These are phyloP conservation scores for Epichloe amarillans DNA, from an alignment of 2,329 filamentous ascomycete species.

Conservation along the genomic window DNA sequence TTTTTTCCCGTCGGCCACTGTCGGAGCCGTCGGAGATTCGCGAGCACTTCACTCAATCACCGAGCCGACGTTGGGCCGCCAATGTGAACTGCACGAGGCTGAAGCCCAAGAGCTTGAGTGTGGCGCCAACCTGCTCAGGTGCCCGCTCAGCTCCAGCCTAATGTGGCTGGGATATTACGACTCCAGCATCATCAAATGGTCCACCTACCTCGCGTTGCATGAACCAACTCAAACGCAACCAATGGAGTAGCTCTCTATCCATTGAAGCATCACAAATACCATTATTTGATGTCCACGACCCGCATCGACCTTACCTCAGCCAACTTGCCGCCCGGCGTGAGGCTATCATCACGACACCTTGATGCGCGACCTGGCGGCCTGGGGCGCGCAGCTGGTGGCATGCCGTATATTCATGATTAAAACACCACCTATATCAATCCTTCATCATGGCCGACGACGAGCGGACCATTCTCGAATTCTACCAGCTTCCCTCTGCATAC, in stretches of 20 bases:
- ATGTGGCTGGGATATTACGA: neutral
- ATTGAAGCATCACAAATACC: neutral
- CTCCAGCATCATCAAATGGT: neutral
- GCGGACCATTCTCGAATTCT: conserved; percentile 71
- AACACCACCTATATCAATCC: neutral
- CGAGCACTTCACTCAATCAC: neutral
- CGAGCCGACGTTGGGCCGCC: conserved; percentile 9
- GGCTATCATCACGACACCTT: neutral
- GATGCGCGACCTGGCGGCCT: neutral
- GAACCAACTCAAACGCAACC: too few species aligned
- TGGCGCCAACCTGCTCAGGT: conserved; percentile 1
- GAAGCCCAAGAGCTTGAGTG: neutral
- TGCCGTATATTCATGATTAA: neutral
- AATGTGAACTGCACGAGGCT: conserved; percentile 1
- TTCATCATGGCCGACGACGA: conserved; percentile 55
- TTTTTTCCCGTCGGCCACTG: conserved; percentile 10
- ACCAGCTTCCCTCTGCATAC: conserved; percentile 70
- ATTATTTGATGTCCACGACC: neutral
- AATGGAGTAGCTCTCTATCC: neutral
- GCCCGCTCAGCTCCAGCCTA: neutral
- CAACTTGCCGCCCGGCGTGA: neutral
- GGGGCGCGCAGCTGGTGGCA: neutral
- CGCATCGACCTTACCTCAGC: neutral
- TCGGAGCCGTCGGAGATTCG: conserved; percentile 20
- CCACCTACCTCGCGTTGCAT: neutral